phyloP scores from a whole-genome alignment of 2,329 filamentous ascomycete genomes.

The Ophiocordyceps robertsii region DNA sequence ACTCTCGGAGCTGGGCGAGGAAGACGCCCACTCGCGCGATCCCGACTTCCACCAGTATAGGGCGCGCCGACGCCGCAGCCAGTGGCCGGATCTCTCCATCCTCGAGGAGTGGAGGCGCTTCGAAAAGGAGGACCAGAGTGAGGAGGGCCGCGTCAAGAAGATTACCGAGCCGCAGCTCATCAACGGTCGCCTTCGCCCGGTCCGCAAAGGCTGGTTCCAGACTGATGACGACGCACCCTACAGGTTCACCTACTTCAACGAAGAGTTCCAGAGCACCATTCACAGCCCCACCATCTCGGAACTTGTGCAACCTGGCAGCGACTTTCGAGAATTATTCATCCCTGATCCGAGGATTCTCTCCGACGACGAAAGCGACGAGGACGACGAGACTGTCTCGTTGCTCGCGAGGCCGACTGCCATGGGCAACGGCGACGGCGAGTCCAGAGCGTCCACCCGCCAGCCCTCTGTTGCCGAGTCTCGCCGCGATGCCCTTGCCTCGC shows the following conservation, averaged over 20 bases:
- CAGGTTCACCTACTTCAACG: slow-evolving; percentile 97
- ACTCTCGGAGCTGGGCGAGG: slow-evolving; percentile 68
- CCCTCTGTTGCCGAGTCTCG: slow-evolving; percentile 24
- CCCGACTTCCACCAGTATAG: slow-evolving; percentile 18
- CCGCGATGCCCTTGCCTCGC: slow-evolving; percentile 14
- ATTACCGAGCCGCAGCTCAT: slow-evolving; percentile 90
- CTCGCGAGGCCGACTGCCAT: slow-evolving; percentile 11
- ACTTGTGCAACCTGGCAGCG: slow-evolving; percentile 70
- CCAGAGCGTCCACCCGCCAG: slow-evolving; percentile 31
- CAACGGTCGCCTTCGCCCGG: slow-evolving; percentile 73
- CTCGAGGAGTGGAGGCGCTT: slow-evolving; percentile 83
- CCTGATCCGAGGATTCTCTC: slow-evolving; percentile 68
- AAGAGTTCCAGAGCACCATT: slow-evolving; percentile 89
- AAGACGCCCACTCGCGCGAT: slow-evolving; percentile 45
- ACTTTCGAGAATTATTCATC: slow-evolving; percentile 79
- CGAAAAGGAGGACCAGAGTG: slow-evolving; percentile 73
- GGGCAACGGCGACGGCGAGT: slow-evolving; percentile 21
- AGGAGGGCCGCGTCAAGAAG: slow-evolving; percentile 74
- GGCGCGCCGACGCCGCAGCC: slow-evolving; percentile 47
- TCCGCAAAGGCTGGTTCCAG: slow-evolving; percentile 69
- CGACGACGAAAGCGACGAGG: slow-evolving; percentile 58
- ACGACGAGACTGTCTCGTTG: slow-evolving; percentile 22
- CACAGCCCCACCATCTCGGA: slow-evolving; percentile 94
- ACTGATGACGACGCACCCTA: slow-evolving; percentile 85
- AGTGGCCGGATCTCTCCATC: slow-evolving; percentile 76